Percentiles rank a stretch among this genome's conserved stretches.
These are phyloP conservation scores for Tetrapisispora phaffii DNA, from an alignment of 805 yeast species.

Conservation along the genomic window DNA sequence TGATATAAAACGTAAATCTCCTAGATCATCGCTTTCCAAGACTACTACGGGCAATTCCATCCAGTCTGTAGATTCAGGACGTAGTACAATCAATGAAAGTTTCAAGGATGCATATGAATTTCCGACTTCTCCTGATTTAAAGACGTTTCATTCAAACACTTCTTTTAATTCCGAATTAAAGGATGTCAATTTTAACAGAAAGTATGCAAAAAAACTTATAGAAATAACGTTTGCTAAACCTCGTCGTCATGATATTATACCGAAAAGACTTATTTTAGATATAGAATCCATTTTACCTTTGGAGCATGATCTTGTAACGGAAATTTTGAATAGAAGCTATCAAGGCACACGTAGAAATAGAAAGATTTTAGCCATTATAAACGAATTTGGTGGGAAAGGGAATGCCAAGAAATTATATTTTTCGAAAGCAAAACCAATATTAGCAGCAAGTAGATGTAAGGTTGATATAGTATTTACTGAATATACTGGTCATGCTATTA, in stretches of 20 bases:
- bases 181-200: neutral
- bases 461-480: constrained; percentile 52
- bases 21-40: neutral
- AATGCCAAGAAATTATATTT: constrained; percentile 52
- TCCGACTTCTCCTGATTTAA: too few relatives aligned
- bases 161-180: neutral
- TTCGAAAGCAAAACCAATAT: constrained; percentile 53
- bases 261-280: constrained; percentile 25
- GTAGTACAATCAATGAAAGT: neutral
- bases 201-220: constrained; percentile 7
- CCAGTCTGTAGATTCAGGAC: neutral
- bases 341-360: constrained; percentile 32
- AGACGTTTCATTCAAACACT: neutral
- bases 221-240: constrained; percentile 32
- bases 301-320: neutral
- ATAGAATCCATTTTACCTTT: constrained; percentile 14
- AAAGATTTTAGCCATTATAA: constrained; percentile 60
- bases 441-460: constrained; percentile 56
- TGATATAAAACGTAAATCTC: neutral
- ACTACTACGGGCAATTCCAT: neutral
- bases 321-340: constrained; percentile 33
- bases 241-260: constrained; percentile 29
- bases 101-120: neutral
- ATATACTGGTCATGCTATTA: constrained; percentile 64
- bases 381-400: constrained; percentile 88